Evolutionary conservation across 2,329 filamentous ascomycete species (phyloP).

Genomic region (Trichoderma aggressivum): DNA sequence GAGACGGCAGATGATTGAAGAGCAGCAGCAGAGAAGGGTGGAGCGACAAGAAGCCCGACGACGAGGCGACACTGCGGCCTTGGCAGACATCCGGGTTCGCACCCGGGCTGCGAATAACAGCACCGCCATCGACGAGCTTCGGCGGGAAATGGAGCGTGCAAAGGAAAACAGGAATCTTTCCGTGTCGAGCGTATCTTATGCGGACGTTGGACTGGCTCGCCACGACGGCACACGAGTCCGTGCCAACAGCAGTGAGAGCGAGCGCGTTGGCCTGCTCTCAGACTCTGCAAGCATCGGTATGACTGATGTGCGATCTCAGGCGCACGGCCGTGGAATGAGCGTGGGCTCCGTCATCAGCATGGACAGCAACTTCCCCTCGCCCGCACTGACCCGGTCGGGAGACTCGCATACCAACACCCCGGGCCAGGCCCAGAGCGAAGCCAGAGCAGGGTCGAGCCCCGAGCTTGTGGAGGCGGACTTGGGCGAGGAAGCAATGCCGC

Average conservation of each 20-base stretch:
- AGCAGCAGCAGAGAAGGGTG: conserved; percentile 72
- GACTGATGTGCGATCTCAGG: conserved; percentile 33
- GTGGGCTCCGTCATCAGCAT: conserved; percentile 56
- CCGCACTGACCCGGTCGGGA: conserved; percentile 36
- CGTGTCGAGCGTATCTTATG: conserved; percentile 74
- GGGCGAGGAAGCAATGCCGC: conserved; percentile 46
- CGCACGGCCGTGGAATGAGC: conserved; percentile 46
- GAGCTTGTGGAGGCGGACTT: conserved; percentile 52
- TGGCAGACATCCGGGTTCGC: conserved; percentile 63
- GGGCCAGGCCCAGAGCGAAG: conserved; percentile 30
- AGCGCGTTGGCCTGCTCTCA: conserved; percentile 67
- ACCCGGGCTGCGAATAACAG: conserved; percentile 46
- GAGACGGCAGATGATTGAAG: conserved; percentile 69
- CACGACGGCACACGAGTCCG: conserved; percentile 75
- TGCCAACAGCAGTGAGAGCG: conserved; percentile 70
- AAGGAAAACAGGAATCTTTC: conserved; percentile 61
- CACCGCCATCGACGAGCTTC: conserved; percentile 58
- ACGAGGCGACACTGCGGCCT: conserved; percentile 63
- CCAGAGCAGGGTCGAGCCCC: conserved; percentile 48
- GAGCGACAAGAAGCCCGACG: conserved; percentile 68
- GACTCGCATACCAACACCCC: conserved; percentile 45
- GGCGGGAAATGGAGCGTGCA: conserved; percentile 53
- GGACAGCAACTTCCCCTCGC: conserved; percentile 44
- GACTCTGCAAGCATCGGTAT: conserved; percentile 63
- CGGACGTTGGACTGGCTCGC: conserved; percentile 69